Base-by-base conservation (phyloP, 73 alveolate genomes). In the Paramecium primaurelia region DNA sequence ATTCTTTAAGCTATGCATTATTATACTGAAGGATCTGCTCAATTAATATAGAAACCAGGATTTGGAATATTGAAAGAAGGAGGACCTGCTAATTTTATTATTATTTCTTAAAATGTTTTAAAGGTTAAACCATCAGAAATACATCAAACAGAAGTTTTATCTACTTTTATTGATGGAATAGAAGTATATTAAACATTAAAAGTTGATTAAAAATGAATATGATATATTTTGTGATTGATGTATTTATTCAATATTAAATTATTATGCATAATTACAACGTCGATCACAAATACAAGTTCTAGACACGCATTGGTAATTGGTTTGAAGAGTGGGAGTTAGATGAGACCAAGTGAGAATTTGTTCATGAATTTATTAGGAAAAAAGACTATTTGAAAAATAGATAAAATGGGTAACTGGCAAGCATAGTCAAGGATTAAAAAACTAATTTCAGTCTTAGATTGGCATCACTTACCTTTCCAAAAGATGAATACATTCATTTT, bases 321-420 rank as follows among this genome's bases (percentile, higher is more conserved):
- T 71, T 64, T 71, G 94, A 89, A 71, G 94, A 89, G 34, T 89
- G 92, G 94, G 91, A 89, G 44, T 37, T 89, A 28, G 94, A 89
- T 45, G 94, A 89, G 42, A 71, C 86, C 69, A 89, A 89, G 94
- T 89, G 77, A 18, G 28, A 12, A 64, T 12, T 18, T 59, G 18
- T 25, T 71, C 69, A 54, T 54, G 69, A 54, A 54, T 54, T n/a
- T 54, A 54, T 54, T 54, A 58, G 69, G 44, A 20, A 38, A 86
- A 58, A 86, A 58, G 83, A 34, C 68, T 58, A 58, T 38, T 32
- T 86, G n/a, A 86, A 59, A 18, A 37, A 58, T 26, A 58, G 36
- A 59, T 34, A 85, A 36, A 58, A 86, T 86, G 86, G 59, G 28
- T 86, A 54, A 86, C 86, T 86, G 68, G 22, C 83, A 36, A 54